Conservation (phyloP, 2,329 filamentous ascomycete genomes). For the Aspergillus pseudoterreus region DNA sequence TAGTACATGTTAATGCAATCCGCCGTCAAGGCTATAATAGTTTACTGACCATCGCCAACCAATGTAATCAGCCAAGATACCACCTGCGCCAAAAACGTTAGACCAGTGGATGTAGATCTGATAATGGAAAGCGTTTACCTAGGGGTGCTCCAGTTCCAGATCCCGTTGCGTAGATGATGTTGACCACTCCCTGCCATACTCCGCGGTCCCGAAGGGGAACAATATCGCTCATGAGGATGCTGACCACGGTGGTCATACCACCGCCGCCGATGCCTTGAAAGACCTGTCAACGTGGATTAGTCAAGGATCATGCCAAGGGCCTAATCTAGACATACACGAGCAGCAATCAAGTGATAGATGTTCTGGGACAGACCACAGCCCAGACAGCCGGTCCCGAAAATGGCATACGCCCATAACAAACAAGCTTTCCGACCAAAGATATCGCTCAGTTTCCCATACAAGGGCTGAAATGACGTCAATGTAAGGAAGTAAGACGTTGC, state of each 20-base stretch:
- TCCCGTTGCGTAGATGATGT: conserved; percentile 68
- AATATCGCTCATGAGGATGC: conserved; percentile 68
- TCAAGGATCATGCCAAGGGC: conserved; percentile 30
- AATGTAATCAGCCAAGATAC: conserved; percentile 66
- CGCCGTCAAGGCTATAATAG: too few relatives aligned
- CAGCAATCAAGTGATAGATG: conserved; percentile 64
- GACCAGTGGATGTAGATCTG: not conserved
- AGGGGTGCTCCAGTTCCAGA: conserved; percentile 66
- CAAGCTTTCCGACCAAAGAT: conserved; percentile 56
- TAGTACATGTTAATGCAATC: conserved; percentile 26
- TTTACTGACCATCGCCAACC: conserved; percentile 66
- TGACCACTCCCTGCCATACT: conserved; percentile 70
- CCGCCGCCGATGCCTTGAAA: conserved; percentile 65
- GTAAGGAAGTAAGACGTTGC: conserved; percentile 69
- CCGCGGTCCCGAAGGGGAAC: conserved; percentile 67
- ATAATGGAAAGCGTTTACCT: conserved; percentile 34
- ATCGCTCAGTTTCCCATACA: conserved; percentile 59
- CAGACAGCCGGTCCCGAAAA: conserved; percentile 51
- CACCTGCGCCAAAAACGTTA: conserved; percentile 35
- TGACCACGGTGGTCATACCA: conserved; percentile 67
- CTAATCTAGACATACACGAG: conserved; percentile 45
- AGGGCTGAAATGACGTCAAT: conserved; percentile 68
- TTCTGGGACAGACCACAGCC: conserved; percentile 58
- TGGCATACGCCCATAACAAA: conserved; percentile 48
- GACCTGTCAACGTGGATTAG: conserved; percentile 30